phyloP scores from a whole-genome alignment of 192 early-diverging fungal species.

The Chytriomyces sp. region DNA sequence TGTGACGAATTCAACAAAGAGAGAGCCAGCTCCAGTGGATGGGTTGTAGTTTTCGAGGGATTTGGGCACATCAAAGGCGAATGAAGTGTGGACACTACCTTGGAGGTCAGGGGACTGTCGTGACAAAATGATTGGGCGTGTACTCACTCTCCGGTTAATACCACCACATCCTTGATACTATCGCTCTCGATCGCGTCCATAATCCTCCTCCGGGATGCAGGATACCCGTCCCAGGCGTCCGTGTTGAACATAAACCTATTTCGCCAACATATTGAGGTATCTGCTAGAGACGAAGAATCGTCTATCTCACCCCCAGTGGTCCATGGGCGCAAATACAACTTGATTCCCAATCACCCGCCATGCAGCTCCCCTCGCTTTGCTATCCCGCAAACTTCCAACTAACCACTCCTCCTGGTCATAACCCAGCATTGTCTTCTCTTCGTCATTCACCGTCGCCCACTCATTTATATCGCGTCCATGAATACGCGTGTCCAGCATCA shows the following conservation, averaged over 20 bases:
- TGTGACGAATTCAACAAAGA: constrained; percentile 42
- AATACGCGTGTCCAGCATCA: constrained; percentile 52
- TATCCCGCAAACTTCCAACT: constrained; percentile 20
- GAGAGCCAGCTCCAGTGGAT: constrained; percentile 23
- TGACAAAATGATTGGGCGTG: background rate
- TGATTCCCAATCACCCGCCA: constrained; percentile 50
- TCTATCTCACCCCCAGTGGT: constrained; percentile 21
- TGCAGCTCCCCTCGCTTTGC: constrained; percentile 28
- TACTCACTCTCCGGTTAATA: constrained; percentile 44
- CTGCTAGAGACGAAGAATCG: too few species aligned
- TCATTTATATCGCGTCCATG: constrained; percentile 30
- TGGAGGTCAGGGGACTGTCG: background rate
- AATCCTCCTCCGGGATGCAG: constrained; percentile 30
- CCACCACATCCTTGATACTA: constrained; percentile 35
- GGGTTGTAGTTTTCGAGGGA: constrained; percentile 25
- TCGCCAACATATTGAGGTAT: too few species aligned
- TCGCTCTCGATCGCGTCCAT: constrained; percentile 25
- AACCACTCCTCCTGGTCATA: constrained; percentile 44
- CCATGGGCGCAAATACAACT: constrained; percentile 41
- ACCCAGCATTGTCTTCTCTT: constrained; percentile 35
- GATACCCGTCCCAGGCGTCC: constrained; percentile 48
- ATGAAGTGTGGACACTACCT: constrained; percentile 32
- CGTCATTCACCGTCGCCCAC: background rate
- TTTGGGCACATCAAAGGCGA: constrained; percentile 38
- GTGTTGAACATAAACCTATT: constrained; percentile 25